Evolutionary conservation across 441 rosid genomes (phyloP), one percentile per base, ranked within the genome.

Genomic region (Raphanus hybrid): DNA sequence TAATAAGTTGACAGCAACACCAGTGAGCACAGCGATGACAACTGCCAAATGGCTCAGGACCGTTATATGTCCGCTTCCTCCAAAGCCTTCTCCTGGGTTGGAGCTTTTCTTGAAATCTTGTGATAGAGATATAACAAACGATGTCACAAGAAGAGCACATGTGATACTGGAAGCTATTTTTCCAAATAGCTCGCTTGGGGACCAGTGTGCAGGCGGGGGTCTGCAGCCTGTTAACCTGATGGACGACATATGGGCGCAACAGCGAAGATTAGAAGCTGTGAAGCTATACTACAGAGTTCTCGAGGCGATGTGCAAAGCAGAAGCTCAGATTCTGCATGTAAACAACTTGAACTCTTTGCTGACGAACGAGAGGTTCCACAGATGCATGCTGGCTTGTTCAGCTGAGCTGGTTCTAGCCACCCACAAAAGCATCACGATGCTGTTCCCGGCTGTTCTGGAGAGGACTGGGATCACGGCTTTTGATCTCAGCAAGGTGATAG

Each of bases 401-500:
- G 96, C 99, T 61, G 99, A 96, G 82, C 83, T 96, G 66, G 98
- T 96, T 73, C 84, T 96, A 62, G 97, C 99, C 18, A 93, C 98
- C 3, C 97, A 92, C 80, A 96, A 94, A 83, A 94, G 97, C 59
- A 88, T 89, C 32, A 92, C 97, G 14, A 93, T 93, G 99, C 70
- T 93, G 84, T 96, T 93, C 73, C 99, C 99, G 45, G 96, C 98
- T 29, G 99, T 96, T 81, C 80, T 96, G 77, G 98, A 96, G 82
- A 85, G 91, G 84, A 96, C 98, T 76, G 99, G 99, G 60, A 93
- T 96, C 78, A 93, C 98, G 73, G 96, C 98, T 63, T 96, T 96
- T 88, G 98, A 96, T 86, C 92, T 96, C 61, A 92, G 99, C 87
- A 96, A 96, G 88, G 99, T 96, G 76, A 93, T 96, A 65, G 99